phyloP scores from a whole-genome alignment of 768 basidiomycete species.

The Amanita muscaria region DNA sequence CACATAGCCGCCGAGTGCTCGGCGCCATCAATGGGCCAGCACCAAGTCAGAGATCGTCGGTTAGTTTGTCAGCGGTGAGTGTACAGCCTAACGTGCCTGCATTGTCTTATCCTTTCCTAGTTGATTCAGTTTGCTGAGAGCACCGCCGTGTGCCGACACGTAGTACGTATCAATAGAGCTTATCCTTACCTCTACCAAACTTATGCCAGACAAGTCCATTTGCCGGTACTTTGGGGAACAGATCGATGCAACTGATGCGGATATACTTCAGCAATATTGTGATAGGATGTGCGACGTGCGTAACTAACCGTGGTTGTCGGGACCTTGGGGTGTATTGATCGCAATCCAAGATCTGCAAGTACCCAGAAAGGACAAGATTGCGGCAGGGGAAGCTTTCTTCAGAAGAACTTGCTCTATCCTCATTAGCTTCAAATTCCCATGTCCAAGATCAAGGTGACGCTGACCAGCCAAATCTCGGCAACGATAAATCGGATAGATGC shows the following conservation, averaged over 20 bases:
- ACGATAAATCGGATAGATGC: neutral
- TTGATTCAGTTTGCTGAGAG: conserved; percentile 49
- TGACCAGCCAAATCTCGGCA: neutral
- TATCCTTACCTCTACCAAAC: neutral
- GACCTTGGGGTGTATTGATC: neutral
- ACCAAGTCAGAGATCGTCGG: conserved; percentile 58
- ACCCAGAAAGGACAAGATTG: conserved; percentile 53
- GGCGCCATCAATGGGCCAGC: conserved; percentile 40
- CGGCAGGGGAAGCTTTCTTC: conserved; percentile 43
- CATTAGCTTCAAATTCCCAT: conserved; percentile 13
- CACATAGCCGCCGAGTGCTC: conserved; percentile 39
- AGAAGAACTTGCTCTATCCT: conserved; percentile 20
- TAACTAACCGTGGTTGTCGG: neutral
- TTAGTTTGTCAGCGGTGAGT: conserved; percentile 56
- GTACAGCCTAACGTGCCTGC: neutral
- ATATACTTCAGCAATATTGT: conserved; percentile 45
- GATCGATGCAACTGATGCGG: conserved; percentile 40
- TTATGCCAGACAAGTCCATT: conserved; percentile 51
- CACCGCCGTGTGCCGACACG: conserved; percentile 53
- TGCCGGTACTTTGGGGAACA: conserved; percentile 77
- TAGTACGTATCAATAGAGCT: conserved; percentile 35
- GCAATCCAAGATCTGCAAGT: conserved; percentile 59
- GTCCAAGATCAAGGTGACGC: conserved; percentile 11
- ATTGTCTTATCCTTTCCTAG: conserved; percentile 13
- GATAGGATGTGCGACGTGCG: conserved; percentile 76